These are phyloP conservation scores for Pecoramyces ruminantium DNA, from an alignment of 192 early-diverging fungal species.

Conservation along the genomic window DNA sequence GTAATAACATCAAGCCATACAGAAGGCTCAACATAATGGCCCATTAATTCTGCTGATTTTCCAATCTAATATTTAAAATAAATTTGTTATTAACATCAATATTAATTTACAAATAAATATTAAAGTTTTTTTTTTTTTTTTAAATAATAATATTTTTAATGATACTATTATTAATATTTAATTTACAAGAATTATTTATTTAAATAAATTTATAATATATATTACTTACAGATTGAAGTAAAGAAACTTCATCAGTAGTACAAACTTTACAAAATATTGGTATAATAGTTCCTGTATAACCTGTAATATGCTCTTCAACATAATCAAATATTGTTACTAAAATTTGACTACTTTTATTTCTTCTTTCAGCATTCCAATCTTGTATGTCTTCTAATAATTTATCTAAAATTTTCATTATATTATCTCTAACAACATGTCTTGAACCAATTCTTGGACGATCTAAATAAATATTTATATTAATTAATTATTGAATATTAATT, in stretches of 20 bases:
- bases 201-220: too few species aligned
- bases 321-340: conserved; percentile 20
- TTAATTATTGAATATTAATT: background rate
- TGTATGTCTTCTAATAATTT: conserved; percentile 16
- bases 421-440: conserved; percentile 30
- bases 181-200: too few species aligned
- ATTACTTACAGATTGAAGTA: conserved; percentile 13
- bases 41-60: conserved; percentile 14
- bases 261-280: conserved; percentile 22
- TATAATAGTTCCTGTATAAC: conserved; percentile 23
- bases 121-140: too few species aligned
- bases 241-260: conserved; percentile 20
- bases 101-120: too few species aligned
- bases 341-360: conserved; percentile 14
- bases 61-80: background rate
- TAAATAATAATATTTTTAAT: too few species aligned
- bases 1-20: conserved; percentile 15
- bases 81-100: too few species aligned
- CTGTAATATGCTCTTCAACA: conserved; percentile 24
- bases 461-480: background rate
- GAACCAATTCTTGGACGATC: conserved; percentile 24
- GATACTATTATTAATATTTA: too few species aligned
- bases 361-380: conserved; percentile 27
- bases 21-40: conserved; percentile 22
- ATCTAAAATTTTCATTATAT: conserved; percentile 25